phyloP scores from a whole-genome alignment of 1,284 basidiomycete species.

The Leccinum fuscescens region DNA sequence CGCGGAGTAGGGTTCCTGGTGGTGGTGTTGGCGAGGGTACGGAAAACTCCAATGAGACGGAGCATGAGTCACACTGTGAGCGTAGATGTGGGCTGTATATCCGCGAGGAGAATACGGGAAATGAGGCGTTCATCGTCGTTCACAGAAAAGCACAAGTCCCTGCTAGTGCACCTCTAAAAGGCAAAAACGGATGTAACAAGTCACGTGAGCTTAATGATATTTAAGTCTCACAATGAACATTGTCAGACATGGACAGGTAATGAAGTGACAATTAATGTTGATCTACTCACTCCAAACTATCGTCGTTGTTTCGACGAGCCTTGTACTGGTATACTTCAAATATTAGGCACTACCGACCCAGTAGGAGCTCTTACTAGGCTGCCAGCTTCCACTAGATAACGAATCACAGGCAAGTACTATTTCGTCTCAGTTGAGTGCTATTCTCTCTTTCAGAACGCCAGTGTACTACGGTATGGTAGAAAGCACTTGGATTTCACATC shows the following conservation, averaged over 20 bases:
- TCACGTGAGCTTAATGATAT: background rate
- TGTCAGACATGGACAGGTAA: no score
- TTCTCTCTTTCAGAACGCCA: background rate
- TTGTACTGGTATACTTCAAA: background rate
- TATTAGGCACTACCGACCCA: no score
- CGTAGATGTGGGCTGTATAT: constrained; percentile 62
- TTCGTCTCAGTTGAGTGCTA: background rate
- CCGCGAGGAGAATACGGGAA: constrained; percentile 53
- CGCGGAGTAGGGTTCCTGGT: constrained; percentile 60
- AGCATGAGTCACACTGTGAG: constrained; percentile 64
- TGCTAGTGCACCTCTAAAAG: background rate
- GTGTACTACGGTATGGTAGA: background rate
- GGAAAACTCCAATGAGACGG: constrained; percentile 68
- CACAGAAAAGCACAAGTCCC: constrained; percentile 2
- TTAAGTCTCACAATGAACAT: background rate
- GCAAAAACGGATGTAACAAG: background rate
- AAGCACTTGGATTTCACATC: background rate
- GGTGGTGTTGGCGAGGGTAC: constrained; percentile 65
- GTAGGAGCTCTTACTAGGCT: background rate
- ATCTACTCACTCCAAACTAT: background rate
- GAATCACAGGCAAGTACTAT: background rate
- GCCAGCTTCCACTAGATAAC: background rate
- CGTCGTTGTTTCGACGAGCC: background rate
- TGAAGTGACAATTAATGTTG: background rate
- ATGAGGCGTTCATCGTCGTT: constrained; percentile 33